These are phyloP conservation scores for Arachis monticola DNA, from an alignment of 331 rosid genomes.

Conservation along the genomic window DNA sequence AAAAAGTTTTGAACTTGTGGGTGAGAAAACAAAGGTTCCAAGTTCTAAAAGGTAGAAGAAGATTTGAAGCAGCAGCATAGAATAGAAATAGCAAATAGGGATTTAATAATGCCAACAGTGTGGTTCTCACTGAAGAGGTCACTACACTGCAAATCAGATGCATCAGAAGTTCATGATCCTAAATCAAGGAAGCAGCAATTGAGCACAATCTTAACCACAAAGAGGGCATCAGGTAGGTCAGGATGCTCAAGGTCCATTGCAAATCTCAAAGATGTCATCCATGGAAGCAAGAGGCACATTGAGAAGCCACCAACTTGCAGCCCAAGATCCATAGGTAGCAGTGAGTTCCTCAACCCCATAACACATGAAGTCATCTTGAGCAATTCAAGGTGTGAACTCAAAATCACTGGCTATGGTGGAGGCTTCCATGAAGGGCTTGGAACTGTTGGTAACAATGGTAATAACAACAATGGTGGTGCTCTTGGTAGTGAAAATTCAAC, in stretches of 20 bases:
- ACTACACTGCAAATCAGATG: slow-evolving; percentile 92
- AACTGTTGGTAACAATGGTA: slow-evolving; percentile 32
- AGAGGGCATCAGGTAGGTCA: slow-evolving; percentile 75
- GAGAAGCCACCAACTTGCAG: slow-evolving; percentile 97
- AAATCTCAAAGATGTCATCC: slow-evolving; percentile 97
- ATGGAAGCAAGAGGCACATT: slow-evolving; percentile 92
- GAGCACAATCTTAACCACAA: slow-evolving; percentile 83
- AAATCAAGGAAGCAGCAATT: slow-evolving; percentile 73
- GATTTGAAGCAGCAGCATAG: too few relatives aligned
- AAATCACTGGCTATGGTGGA: slow-evolving; percentile 84
- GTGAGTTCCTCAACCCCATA: slow-evolving; percentile 95
- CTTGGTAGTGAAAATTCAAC: slow-evolving; percentile 60
- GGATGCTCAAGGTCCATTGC: slow-evolving; percentile 99
- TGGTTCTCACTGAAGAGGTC: slow-evolving; percentile 94
- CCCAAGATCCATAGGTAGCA: slow-evolving; percentile 98
- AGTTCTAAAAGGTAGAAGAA: too few relatives aligned
- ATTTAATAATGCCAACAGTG: slow-evolving; percentile 73
- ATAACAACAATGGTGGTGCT: slow-evolving; percentile 25
- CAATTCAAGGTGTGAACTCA: slow-evolving; percentile 96
- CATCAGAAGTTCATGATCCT: slow-evolving; percentile 98
- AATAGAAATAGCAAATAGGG: too few relatives aligned
- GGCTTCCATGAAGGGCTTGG: slow-evolving; percentile 69
- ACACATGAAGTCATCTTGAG: slow-evolving; percentile 95
- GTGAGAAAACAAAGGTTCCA: too few relatives aligned
- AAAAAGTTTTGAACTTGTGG: too few relatives aligned